Conservation (phyloP, 1,284 basidiomycete species). For the Ganoderma meredithae region DNA sequence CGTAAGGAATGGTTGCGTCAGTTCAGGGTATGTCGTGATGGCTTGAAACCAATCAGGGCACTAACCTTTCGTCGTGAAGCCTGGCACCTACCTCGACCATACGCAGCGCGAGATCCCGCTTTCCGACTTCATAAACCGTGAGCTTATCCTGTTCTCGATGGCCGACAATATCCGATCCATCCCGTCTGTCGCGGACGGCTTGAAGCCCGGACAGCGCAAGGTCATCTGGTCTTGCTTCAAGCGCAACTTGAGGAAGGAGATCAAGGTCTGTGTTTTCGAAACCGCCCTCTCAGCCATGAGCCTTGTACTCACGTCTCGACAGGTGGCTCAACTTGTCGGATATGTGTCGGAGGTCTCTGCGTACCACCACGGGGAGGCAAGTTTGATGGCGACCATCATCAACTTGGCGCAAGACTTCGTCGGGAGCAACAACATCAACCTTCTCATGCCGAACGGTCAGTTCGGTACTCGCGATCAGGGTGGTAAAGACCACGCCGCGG, state of each 20-base stretch:
- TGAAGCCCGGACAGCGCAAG: constrained; percentile 99
- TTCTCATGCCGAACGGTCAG: constrained; percentile 92
- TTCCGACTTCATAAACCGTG: constrained; percentile 97
- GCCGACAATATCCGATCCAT: constrained; percentile 98
- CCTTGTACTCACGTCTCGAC: constrained; percentile 6
- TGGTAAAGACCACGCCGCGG: constrained; percentile 95
- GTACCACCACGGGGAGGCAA: constrained; percentile 96
- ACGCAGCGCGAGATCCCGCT: constrained; percentile 87
- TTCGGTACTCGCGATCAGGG: constrained; percentile 94
- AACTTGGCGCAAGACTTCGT: constrained; percentile 95
- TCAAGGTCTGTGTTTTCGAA: constrained; percentile 67
- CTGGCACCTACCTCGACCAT: constrained; percentile 96
- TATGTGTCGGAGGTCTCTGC: constrained; percentile 94
- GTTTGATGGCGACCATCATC: constrained; percentile 90
- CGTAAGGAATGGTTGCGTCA: constrained; percentile 98
- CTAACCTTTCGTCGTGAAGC: constrained; percentile 52
- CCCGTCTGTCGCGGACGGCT: constrained; percentile 91
- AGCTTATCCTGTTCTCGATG: constrained; percentile 99
- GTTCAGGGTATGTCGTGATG: constrained; percentile 69
- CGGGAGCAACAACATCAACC: constrained; percentile 95
- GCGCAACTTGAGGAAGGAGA: constrained; percentile 90
- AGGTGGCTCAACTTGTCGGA: constrained; percentile 95
- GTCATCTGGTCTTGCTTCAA: constrained; percentile 97
- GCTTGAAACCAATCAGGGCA: not conserved
- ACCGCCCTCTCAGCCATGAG: not conserved